Conservation (phyloP, 2,329 filamentous ascomycete species). For the Bipolaris cookei region DNA sequence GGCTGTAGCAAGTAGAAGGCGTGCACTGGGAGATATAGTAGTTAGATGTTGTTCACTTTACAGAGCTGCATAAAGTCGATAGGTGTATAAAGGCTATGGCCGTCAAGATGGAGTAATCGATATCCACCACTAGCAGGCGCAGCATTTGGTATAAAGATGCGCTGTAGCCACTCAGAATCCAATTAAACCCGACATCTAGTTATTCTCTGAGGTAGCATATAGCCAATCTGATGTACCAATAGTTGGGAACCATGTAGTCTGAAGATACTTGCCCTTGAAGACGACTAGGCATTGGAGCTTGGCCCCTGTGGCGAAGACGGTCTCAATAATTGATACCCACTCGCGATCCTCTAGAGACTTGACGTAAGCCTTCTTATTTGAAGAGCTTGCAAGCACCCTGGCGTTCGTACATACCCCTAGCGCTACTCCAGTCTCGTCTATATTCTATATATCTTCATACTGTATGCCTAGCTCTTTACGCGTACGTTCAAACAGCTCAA, state of each 20-base stretch:
- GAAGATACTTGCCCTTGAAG: conserved; percentile 25
- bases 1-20: conserved; percentile 21
- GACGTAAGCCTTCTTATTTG: conserved; percentile 24
- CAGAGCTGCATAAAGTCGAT: conserved; percentile 11
- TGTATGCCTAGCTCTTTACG: no score
- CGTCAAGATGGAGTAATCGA: conserved; percentile 15
- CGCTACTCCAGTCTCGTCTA: no score
- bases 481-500: conserved; percentile 20
- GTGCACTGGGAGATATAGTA: conserved; percentile 18
- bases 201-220: conserved; percentile 20
- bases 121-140: no score
- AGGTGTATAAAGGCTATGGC: conserved; percentile 14
- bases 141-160: no score
- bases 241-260: conserved; percentile 21
- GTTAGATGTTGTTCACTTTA: conserved; percentile 3
- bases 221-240: conserved; percentile 14
- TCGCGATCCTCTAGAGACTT: conserved; percentile 25
- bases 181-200: conserved; percentile 20
- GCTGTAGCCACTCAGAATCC: conserved; percentile 10
- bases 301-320: conserved; percentile 13
- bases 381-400: no score
- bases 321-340: conserved; percentile 27
- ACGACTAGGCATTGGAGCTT: conserved; percentile 20
- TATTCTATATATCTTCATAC: no score
- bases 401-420: no score